Base-by-base conservation (phyloP, 768 basidiomycete genomes). In the Peribolospora baueri region DNA sequence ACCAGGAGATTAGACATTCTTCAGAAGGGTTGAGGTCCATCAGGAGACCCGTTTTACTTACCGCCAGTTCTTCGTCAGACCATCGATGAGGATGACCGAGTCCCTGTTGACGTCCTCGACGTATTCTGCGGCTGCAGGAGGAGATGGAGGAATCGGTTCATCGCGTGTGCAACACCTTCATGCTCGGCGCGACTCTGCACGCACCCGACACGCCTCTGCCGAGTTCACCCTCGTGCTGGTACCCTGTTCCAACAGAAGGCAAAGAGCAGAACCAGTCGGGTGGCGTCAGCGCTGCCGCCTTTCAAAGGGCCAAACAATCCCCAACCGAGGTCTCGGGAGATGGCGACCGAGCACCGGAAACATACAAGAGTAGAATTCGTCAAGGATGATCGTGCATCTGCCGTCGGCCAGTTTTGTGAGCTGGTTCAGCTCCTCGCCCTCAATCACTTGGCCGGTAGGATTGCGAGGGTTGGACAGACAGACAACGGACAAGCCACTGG, bases 1-100 rank as follows among this genome's bases (percentile, higher is more conserved):
- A 25, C 25, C 25, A 25, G 25, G 25, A 25, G 25, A 25, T 25
- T 25, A 25, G 25, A 25, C 25, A 25, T 25, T 25, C 25, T 25
- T 25, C 25, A 25, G 25, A 25, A 1, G 25, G 25, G 25, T 25
- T 25, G 25, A 25, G 25, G 25, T 25, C 25, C 25, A 25, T 25
- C 25, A 25, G 25, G 25, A 25, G 25, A 25, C 25, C 25, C 25
- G 25, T 25, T 25, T 25, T 25, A 25, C 25, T 25, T 25, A 78
- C 62, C 88, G 79, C 81, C 83, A 91, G 68, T 88, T 88, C 82
- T 91, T 95, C 4, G 88, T 93, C 51, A 93, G 73, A 45, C 90
- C 90, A 61, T 91, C 84, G 56, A 95, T 80, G 60, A 95, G 79
- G 55, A 41, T 38, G 41, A 56, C 40, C 10, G 55, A 54, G 48